Evolutionary conservation across 2,329 filamentous ascomycete genomes (phyloP).

Genomic region (Orbilia quercus): DNA sequence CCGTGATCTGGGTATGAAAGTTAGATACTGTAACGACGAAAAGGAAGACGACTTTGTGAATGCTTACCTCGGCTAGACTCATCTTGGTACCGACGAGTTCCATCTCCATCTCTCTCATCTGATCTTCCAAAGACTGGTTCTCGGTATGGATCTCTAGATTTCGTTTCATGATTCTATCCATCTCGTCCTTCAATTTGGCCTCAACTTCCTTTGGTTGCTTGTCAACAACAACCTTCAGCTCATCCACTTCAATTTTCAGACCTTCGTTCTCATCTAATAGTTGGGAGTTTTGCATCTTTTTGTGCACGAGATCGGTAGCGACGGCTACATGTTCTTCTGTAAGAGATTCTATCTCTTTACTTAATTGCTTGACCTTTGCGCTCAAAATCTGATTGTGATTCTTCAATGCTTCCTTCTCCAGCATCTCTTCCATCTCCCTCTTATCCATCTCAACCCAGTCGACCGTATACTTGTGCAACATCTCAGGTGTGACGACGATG

Average conservation of each 20-base stretch:
- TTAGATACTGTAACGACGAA: constrained; percentile 58
- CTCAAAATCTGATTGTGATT: constrained; percentile 74
- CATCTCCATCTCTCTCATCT: constrained; percentile 90
- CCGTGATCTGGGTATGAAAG: constrained; percentile 43
- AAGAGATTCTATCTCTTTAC: constrained; percentile 86
- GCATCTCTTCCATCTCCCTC: constrained; percentile 82
- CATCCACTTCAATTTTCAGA: constrained; percentile 82
- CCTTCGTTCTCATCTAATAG: constrained; percentile 90
- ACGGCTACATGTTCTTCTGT: constrained; percentile 91
- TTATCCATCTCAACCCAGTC: constrained; percentile 95
- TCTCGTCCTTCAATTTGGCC: constrained; percentile 80
- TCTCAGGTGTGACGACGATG: constrained; percentile 83
- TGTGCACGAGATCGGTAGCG: constrained; percentile 88
- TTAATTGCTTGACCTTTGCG: constrained; percentile 82
- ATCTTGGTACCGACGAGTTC: constrained; percentile 93
- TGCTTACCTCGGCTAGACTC: constrained; percentile 84
- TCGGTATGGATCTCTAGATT: constrained; percentile 95
- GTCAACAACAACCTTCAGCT: constrained; percentile 86
- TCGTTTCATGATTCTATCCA: constrained; percentile 89
- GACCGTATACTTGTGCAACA: constrained; percentile 79
- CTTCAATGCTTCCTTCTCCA: constrained; percentile 80
- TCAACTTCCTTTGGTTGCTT: constrained; percentile 91
- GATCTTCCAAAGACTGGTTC: constrained; percentile 87
- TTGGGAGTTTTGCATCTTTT: constrained; percentile 93
- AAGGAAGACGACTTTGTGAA: background rate